phyloP scores from a whole-genome alignment of 345 rosid genomes.

The Psidium guajava region DNA sequence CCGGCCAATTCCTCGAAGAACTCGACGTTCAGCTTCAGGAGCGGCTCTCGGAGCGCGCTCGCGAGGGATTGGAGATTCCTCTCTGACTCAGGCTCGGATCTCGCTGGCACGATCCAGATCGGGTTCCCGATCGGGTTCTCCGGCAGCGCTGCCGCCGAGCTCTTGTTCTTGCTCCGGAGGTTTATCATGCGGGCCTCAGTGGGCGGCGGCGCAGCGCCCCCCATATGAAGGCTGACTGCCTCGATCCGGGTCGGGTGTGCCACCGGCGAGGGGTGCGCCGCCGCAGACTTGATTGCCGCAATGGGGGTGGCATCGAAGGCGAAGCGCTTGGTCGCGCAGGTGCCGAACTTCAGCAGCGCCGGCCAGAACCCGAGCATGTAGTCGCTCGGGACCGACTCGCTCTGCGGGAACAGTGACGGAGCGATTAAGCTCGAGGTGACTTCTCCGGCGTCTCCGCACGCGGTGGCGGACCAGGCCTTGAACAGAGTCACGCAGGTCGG shows the following conservation, averaged over 20 bases:
- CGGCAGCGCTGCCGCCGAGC: slow-evolving; percentile 1
- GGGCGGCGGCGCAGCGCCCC: slow-evolving; percentile 15
- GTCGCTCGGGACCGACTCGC: neutral
- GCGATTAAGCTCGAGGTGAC: slow-evolving; percentile 17
- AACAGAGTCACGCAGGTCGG: slow-evolving; percentile 22
- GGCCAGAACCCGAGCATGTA: neutral
- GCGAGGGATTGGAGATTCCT: slow-evolving; percentile 1
- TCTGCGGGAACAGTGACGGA: slow-evolving; percentile 18
- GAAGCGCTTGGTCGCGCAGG: slow-evolving; percentile 21
- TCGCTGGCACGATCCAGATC: slow-evolving; percentile 9
- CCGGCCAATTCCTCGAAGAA: slow-evolving; percentile 6
- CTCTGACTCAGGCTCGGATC: neutral
- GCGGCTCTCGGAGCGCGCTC: neutral
- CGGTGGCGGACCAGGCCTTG: slow-evolving; percentile 21
- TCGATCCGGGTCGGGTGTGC: slow-evolving; percentile 34
- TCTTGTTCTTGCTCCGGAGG: slow-evolving; percentile 12
- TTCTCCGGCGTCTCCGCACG: slow-evolving; percentile 3
- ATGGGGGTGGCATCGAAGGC: slow-evolving; percentile 27
- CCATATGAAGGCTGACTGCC: slow-evolving; percentile 36
- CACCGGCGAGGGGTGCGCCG: slow-evolving; percentile 14
- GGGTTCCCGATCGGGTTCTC: slow-evolving; percentile 31
- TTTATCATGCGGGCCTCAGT: slow-evolving; percentile 15
- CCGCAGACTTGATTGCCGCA: slow-evolving; percentile 18
- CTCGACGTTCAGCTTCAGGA: neutral
- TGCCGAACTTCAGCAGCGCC: slow-evolving; percentile 1